Base-by-base conservation (phyloP, 2,329 filamentous ascomycete species). In the Knufia petricola region DNA sequence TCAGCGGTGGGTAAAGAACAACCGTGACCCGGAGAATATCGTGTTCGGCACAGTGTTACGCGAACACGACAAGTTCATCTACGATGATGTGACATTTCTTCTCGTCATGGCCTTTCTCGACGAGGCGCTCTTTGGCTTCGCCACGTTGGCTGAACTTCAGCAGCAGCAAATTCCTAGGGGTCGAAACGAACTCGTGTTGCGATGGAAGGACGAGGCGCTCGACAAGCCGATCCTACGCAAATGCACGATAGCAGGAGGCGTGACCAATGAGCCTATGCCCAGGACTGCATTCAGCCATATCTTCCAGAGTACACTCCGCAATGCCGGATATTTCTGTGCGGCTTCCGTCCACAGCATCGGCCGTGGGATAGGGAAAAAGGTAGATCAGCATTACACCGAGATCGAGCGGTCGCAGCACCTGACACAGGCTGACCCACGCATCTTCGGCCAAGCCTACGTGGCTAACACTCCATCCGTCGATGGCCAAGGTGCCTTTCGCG, bases 1-100 rank as follows among this genome's bases (percentile, higher is more conserved):
- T 31, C 38, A 56, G 43, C 47, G 54, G 6, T 56, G 15, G 39
- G 52, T 54, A 13, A 56, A 54, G 46, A 52, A 51, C 24, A 56
- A 54, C 23, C 49, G 51, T 20, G 53, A 55, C 28, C 52, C 50
- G 13, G 44, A 41, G 48, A 44, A 50, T 32, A 52, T 40, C 12
- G 41, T 50, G 7, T 50, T 46, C 34, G 23, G 41, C 15, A 46
- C 48, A 2, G 48, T 26, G 3, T 30, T 30, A 23, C 32, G 31
- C 17, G 50, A 54, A 20, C 31, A 54, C 19, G 28, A 44, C 26
- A 28, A 34, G 28, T 40, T 54, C 10, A 45, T 53, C 21, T 55
- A 49, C 37, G 45, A 55, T 39, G 48, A 55, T 19, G 31, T 40
- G 2, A 42, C 23, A 37, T 46, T 55, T 39, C 45, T 55, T 8